Base-by-base conservation (phyloP, 257 asterid species). In the Petunia secreta region DNA sequence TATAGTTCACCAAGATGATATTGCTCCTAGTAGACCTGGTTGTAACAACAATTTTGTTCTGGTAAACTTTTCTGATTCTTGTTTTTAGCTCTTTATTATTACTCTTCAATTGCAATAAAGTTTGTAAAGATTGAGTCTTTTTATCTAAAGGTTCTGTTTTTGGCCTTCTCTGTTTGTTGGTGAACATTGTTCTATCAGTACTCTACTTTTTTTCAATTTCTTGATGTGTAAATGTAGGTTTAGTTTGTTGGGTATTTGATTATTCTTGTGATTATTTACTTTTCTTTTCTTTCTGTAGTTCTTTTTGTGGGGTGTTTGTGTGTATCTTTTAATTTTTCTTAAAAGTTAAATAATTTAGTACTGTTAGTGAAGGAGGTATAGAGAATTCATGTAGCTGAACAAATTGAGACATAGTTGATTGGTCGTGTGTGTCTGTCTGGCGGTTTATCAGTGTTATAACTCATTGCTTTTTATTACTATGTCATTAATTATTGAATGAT, bases 11-110 rank as follows among this genome's bases (percentile, higher is more conserved):
- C 94, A 86, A 60, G 98, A 93, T 86, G 93, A 93, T 84, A 65
- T 82, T 38, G 92, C 98, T 64, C 98, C 98, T 2, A 89, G 83
- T 83, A 86, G 91, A 66, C 96, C 97, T 73, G 98, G 98, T 25
- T 94, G 98, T 81, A 90, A 87, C 36, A 94, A 94, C 85, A 89
- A 93, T 84, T 94, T 92, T 86, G 98, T 94, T 75, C 87, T 94
- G 88, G 98, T 94, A 91, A 84, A 53, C 65, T 80, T 1, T 39
- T 67, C 67, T 74, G 74, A 71, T 79, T 80, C 36, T 8, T 75
- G 64, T 44, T 14, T 43, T 1, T 8, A 3, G 2, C 15, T 79
- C 76, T 48, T 68, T 75, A 36, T 37, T 60, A 80, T 78, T 80
- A 25, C 44, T 1, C 14, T 5, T 71, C 44, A 53, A 25, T 25